Conservation (phyloP, 1,139 yeast genomes). For the Waltiozyma sp. region DNA sequence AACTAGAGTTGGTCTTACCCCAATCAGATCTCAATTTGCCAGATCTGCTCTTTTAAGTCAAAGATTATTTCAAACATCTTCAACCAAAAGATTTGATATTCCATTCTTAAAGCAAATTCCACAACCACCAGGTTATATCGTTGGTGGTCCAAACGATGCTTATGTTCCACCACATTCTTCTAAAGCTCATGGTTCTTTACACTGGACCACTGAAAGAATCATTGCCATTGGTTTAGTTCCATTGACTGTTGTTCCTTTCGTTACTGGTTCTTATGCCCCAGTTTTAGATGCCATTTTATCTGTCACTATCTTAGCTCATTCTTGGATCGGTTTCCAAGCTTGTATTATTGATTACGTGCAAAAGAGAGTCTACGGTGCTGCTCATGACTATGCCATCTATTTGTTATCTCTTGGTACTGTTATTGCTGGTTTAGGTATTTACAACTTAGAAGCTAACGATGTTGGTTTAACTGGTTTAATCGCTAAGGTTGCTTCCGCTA, state of each 20-base stretch:
- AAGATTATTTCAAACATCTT: conserved; percentile 20
- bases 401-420: conserved; percentile 53
- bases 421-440: conserved; percentile 56
- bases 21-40: background rate
- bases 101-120: conserved; percentile 41
- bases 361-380: conserved; percentile 56
- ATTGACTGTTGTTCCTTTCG: conserved; percentile 49
- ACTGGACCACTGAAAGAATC: conserved; percentile 61
- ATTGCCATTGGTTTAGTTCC: conserved; percentile 55
- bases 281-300: conserved; percentile 47
- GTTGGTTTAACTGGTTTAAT: conserved; percentile 39
- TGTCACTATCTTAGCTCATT: conserved; percentile 47
- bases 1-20: background rate
- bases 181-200: conserved; percentile 53
- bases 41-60: background rate
- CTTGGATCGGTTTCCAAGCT: conserved; percentile 62
- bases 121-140: conserved; percentile 68
- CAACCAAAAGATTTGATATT: conserved; percentile 24
- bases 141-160: conserved; percentile 71
- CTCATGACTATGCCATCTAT: conserved; percentile 52
- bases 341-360: conserved; percentile 78
- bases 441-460: conserved; percentile 58
- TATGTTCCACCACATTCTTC: conserved; percentile 46
- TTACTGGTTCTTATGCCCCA: conserved; percentile 42
- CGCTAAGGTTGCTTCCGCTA: background rate